phyloP scores from a whole-genome alignment of 257 asterid genomes.

The Solanum medicagineum region DNA sequence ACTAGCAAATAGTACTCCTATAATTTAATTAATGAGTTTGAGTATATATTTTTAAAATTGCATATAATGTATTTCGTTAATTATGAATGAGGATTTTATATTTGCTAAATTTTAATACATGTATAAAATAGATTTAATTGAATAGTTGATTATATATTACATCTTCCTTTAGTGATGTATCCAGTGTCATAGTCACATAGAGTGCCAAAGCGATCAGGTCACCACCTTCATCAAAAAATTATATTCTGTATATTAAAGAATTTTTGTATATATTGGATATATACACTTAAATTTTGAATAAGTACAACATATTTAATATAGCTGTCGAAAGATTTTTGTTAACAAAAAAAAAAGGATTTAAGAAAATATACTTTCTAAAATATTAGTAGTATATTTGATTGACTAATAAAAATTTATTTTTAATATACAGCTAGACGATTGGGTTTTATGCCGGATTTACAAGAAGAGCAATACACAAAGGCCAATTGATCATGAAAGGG shows the following conservation, averaged over 20 bases:
- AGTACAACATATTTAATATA: neutral
- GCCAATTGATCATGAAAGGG: slow-evolving; percentile 54
- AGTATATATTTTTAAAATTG: neutral
- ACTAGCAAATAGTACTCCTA: neutral
- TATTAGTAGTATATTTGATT: neutral
- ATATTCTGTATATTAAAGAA: too few species aligned
- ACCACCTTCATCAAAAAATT: neutral
- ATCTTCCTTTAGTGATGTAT: neutral
- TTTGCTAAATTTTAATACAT: neutral
- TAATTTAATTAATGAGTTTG: too few species aligned
- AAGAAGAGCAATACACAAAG: slow-evolving; percentile 51
- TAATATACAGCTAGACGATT: slow-evolving; percentile 48
- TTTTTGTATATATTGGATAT: neutral
- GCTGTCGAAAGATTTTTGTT: neutral
- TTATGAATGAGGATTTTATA: too few species aligned
- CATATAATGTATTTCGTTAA: neutral
- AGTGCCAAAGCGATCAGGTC: neutral
- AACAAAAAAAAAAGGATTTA: neutral
- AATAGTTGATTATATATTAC: neutral
- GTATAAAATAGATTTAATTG: neutral
- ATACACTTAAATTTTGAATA: neutral
- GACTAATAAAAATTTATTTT: neutral
- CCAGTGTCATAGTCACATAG: neutral
- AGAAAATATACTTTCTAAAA: neutral
- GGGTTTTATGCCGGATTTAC: slow-evolving; percentile 42